Evolutionary conservation across 805 yeast species (phyloP), one percentile per base, ranked within the genome.

Genomic region (Candida corydali): DNA sequence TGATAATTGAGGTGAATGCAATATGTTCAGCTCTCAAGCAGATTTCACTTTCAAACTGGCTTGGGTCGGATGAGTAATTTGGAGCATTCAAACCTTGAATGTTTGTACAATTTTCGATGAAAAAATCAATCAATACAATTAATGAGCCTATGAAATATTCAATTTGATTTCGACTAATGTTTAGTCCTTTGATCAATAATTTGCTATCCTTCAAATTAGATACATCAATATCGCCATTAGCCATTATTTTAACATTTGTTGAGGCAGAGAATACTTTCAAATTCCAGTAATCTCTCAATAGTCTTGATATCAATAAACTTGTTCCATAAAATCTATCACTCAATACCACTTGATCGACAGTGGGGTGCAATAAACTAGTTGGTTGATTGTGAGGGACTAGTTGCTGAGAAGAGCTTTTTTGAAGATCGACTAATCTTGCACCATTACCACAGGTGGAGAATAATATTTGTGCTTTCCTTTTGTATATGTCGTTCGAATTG

Each of bases 311-410:
- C 40, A 88, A 74, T 17, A 87, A 70, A 10, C 91, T 81, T 12
- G 86, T 76, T 32, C 96, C 98, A 55, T 86, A 89, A 50, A 89
- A 88, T 47, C 96, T 70, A 48, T 95, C 95, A 60, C 96, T 86
- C 42, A 93, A 71, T 20, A 85, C 78, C n/a, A 91, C 95, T 55
- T 80, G 82, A 44, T 81, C 85, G 34, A 82, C 70, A 25, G 75
- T 51, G 34, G 50, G 74, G 55, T 46, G 72, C 34, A 50, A 26
- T 39, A 44, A 26, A 23, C 16, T 36, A 15, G 36, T 48, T 28
- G 40, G 29, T 12, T 45, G 42, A 29, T 39, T 43, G 17, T 38
- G 40, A 18, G 38, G 37, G 9, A 28, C 24, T 17, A 40, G 22
- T 29, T 40, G 44, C 15, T 33, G 32, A 5, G 26, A n/a, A 20